These are phyloP conservation scores for Cercospora janseana DNA, from an alignment of 2,329 filamentous ascomycete genomes.

Conservation along the genomic window DNA sequence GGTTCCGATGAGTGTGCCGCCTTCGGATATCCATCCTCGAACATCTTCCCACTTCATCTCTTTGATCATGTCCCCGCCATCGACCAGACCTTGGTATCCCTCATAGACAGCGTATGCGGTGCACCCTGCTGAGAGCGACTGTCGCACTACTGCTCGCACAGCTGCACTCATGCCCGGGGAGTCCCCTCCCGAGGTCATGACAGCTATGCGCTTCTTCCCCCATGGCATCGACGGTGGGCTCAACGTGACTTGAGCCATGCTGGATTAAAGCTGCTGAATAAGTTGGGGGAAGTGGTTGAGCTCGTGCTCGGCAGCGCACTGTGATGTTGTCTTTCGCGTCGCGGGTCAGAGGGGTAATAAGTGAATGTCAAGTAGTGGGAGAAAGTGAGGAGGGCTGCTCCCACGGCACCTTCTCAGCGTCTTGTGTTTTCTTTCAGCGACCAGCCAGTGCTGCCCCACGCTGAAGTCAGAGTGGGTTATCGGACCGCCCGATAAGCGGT, in stretches of 20 bases:
- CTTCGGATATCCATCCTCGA: slow-evolving; percentile 87
- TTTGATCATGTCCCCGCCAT: slow-evolving; percentile 82
- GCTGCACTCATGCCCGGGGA: slow-evolving; percentile 93
- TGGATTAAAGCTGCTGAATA: background rate
- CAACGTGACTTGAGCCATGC: slow-evolving; percentile 36
- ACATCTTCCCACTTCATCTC: slow-evolving; percentile 92
- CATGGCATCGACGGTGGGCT: slow-evolving; percentile 32
- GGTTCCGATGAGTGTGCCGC: slow-evolving; percentile 93
- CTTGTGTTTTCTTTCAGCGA: slow-evolving; percentile 4
- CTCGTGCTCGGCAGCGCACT: background rate
- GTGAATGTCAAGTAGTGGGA: background rate
- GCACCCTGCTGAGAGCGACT: slow-evolving; percentile 72
- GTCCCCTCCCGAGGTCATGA: slow-evolving; percentile 94
- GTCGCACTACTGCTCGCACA: slow-evolving; percentile 85
- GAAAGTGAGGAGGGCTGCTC: background rate
- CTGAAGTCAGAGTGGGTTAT: slow-evolving; percentile 12
- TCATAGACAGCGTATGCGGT: slow-evolving; percentile 64
- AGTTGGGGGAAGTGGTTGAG: background rate
- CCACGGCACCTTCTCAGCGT: background rate
- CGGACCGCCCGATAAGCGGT: slow-evolving; percentile 9
- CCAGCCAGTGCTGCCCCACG: slow-evolving; percentile 8
- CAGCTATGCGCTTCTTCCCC: slow-evolving; percentile 66
- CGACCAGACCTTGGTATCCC: slow-evolving; percentile 92
- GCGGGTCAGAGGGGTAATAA: background rate
- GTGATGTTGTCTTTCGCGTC: background rate